Conservation (phyloP, 2,329 filamentous ascomycete species). For the Verruconis gallopava region DNA sequence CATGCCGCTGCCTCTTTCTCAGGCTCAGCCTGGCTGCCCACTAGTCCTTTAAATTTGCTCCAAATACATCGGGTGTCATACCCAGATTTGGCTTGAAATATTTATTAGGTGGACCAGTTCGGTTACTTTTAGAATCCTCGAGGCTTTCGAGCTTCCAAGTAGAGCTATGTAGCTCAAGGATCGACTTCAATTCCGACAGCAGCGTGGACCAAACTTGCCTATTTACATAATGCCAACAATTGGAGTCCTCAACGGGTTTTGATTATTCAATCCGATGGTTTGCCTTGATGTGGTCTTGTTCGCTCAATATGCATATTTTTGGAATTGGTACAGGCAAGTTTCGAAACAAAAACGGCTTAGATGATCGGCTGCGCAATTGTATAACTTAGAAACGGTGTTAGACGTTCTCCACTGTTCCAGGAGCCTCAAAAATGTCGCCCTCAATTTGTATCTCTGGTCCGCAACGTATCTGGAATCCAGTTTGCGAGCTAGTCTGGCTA, state of each 20-base stretch:
- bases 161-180: not conserved
- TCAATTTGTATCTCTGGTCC: no score
- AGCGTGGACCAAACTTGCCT: not conserved
- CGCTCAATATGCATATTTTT: conserved; percentile 1
- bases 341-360: not conserved
- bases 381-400: no score
- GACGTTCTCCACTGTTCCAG: no score
- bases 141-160: conserved; percentile 3
- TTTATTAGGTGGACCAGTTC: not conserved
- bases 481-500: no score
- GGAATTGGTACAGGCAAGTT: not conserved
- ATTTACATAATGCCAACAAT: not conserved
- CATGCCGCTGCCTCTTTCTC: not conserved
- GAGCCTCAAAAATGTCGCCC: no score
- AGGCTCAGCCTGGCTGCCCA: not conserved
- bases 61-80: not conserved
- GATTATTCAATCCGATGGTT: not conserved
- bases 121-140: not conserved
- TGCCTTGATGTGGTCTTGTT: conserved; percentile 3
- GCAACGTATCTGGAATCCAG: no score
- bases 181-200: not conserved
- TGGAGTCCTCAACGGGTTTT: not conserved
- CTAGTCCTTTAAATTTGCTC: not conserved
- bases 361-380: not conserved
- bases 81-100: not conserved